Percentiles rank a stretch among this genome's conserved stretches.
These are phyloP conservation scores for Aspergillus sp. DNA, from an alignment of 2,329 filamentous ascomycete genomes.

Conservation along the genomic window DNA sequence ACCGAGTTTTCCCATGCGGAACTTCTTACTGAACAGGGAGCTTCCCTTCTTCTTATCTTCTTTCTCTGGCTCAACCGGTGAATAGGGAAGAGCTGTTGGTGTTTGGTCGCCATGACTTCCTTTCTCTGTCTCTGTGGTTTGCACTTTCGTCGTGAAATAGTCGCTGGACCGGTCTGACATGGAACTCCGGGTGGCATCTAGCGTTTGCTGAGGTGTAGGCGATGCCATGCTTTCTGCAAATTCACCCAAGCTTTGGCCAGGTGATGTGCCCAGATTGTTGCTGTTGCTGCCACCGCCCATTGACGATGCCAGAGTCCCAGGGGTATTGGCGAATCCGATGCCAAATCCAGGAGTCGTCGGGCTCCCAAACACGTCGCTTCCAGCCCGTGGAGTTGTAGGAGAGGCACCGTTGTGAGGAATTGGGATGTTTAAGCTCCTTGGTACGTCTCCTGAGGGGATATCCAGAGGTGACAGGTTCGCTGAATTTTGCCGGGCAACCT, in stretches of 20 bases:
- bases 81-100: slow-evolving; percentile 42
- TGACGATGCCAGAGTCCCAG: slow-evolving; percentile 39
- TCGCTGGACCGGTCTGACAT: slow-evolving; percentile 60
- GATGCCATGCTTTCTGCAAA: slow-evolving; percentile 35
- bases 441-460: slow-evolving; percentile 37
- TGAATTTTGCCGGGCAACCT: slow-evolving; percentile 50
- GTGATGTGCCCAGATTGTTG: slow-evolving; percentile 26
- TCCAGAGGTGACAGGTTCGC: slow-evolving; percentile 56
- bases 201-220: slow-evolving; percentile 41
- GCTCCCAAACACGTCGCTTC: slow-evolving; percentile 54
- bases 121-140: slow-evolving; percentile 45
- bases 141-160: slow-evolving; percentile 63
- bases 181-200: slow-evolving; percentile 37
- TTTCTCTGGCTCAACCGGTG: slow-evolving; percentile 52
- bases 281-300: slow-evolving; percentile 14
- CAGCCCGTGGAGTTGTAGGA: slow-evolving; percentile 53
- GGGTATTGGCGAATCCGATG: slow-evolving; percentile 67
- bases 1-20: slow-evolving; percentile 76
- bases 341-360: slow-evolving; percentile 67
- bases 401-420: slow-evolving; percentile 27
- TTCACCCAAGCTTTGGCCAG: slow-evolving; percentile 23
- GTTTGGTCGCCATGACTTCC: slow-evolving; percentile 42
- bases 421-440: slow-evolving; percentile 21
- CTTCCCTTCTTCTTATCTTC: slow-evolving; percentile 52
- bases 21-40: slow-evolving; percentile 74